Base-by-base conservation (phyloP, 164 flowering plant genomes). In the Nymphaea thermarum region DNA sequence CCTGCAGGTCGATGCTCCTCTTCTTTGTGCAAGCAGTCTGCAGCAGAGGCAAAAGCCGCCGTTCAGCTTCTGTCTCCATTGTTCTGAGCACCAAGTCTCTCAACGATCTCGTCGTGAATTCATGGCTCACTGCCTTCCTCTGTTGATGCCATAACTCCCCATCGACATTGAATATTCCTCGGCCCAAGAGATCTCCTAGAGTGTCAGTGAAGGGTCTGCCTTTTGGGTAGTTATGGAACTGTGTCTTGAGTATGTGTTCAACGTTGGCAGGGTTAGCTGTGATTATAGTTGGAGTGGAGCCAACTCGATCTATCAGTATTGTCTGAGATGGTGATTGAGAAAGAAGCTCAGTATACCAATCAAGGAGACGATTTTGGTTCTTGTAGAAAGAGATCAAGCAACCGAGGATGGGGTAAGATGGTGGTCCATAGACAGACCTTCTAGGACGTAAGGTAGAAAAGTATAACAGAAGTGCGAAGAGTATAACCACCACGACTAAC, bases 211-310 rank as follows among this genome's bases (percentile, higher is more conserved):
- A 85, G 45, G 93, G 90, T 66, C 77, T 71, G 7, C 98, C 98
- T 55, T 93, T 93, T 1, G 98, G 97, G 71, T 69, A 91, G 74
- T 89, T 91, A 5, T 53, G 43, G 79, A 91, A 93, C 66, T 85
- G 85, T 25, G 90, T 80, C 68, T 83, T 85, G 59, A 91, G 83
- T 0, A 93, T 79, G 80, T 93, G 77, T 75, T 93, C 95, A 0
- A 93, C 89, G 66, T 93, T 93, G 10, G 60, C 75, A 0, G 98
- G 97, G 67, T 93, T 91, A 0, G 96, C 90, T 0, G 98, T 93
- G 42, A 93, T 81, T 5, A 89, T 61, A 36, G 85, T 86, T 11
- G 87, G 75, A 3, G 73, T 76, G 0, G 88, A 85, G 1, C 96
- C 96, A 6, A 86, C 65, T 3, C 96, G 82, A 36, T 60, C 43